Percentiles rank a stretch among this genome's conserved stretches.
Evolutionary conservation across 2,329 filamentous ascomycete species (phyloP).

Genomic region (Fusarium nanum): DNA sequence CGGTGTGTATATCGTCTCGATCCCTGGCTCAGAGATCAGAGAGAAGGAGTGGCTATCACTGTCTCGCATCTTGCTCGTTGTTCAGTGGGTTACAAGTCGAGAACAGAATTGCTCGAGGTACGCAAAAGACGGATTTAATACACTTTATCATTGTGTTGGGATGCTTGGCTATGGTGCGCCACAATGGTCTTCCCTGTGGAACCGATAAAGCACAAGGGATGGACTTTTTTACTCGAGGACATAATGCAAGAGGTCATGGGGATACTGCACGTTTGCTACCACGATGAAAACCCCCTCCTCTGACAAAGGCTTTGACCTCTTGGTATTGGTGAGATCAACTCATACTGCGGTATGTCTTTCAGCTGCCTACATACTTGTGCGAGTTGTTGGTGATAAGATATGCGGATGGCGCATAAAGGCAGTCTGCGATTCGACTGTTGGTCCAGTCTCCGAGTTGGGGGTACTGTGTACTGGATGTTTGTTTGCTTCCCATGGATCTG

Average conservation of each 20-base stretch:
- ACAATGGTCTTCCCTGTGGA: slow-evolving; percentile 33
- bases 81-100: not conserved
- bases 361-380: slow-evolving; percentile 29
- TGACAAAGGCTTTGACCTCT: slow-evolving; percentile 11
- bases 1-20: slow-evolving; percentile 42
- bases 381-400: slow-evolving; percentile 41
- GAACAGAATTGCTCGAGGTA: not conserved
- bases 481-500: slow-evolving; percentile 29
- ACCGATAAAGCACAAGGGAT: slow-evolving; percentile 30
- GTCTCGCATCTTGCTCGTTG: slow-evolving; percentile 38
- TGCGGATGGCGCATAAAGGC: slow-evolving; percentile 31
- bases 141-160: slow-evolving; percentile 35
- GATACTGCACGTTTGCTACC: slow-evolving; percentile 26
- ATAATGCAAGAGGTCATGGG: slow-evolving; percentile 33
- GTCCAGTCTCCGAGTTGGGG: slow-evolving; percentile 19
- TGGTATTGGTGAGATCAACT: slow-evolving; percentile 10
- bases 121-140: slow-evolving; percentile 12
- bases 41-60: slow-evolving; percentile 48
- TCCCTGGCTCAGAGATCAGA: slow-evolving; percentile 45
- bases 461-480: slow-evolving; percentile 28
- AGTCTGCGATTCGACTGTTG: slow-evolving; percentile 39
- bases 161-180: slow-evolving; percentile 25
- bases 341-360: slow-evolving; percentile 19
- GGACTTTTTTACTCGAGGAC: slow-evolving; percentile 13
- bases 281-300: slow-evolving; percentile 23